These are phyloP conservation scores for Furculomyces boomerangus DNA, from an alignment of 371 early-diverging fungal species.

Conservation along the genomic window DNA sequence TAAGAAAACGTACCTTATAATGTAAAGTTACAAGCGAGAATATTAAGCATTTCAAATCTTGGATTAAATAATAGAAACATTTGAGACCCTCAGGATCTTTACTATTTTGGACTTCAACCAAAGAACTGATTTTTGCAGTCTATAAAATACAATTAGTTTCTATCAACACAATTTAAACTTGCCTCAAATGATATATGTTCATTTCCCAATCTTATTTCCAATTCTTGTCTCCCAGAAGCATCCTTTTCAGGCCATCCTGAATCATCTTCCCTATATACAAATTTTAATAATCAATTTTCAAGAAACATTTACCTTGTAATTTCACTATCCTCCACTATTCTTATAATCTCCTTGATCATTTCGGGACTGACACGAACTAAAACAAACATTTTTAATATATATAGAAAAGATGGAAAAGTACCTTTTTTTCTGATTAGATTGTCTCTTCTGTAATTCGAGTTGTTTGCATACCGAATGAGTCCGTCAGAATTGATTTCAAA, in stretches of 20 bases:
- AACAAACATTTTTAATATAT: not conserved
- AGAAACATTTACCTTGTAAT: slow-evolving; percentile 50
- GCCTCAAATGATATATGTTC: slow-evolving; percentile 89
- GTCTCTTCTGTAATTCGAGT: slow-evolving; percentile 95
- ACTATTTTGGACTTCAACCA: slow-evolving; percentile 74
- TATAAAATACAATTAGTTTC: slow-evolving; percentile 11
- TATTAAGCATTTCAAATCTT: slow-evolving; percentile 89
- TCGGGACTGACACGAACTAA: slow-evolving; percentile 59
- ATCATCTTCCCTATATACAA: slow-evolving; percentile 61
- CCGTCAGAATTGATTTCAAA: slow-evolving; percentile 88
- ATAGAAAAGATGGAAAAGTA: slow-evolving; percentile 11
- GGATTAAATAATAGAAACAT: slow-evolving; percentile 89
- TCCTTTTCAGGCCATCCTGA: slow-evolving; percentile 81
- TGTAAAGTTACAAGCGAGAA: slow-evolving; percentile 86
- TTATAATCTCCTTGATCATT: slow-evolving; percentile 67
- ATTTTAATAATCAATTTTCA: not conserved
- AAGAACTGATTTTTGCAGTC: slow-evolving; percentile 82
- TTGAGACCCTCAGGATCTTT: slow-evolving; percentile 90
- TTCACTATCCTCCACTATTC: slow-evolving; percentile 76
- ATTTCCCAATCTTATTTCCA: slow-evolving; percentile 78
- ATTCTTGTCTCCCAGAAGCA: slow-evolving; percentile 79
- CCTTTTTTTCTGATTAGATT: slow-evolving; percentile 86
- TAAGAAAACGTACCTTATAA: slow-evolving; percentile 47
- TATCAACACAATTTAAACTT: slow-evolving; percentile 5
- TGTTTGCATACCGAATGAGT: slow-evolving; percentile 86